These are phyloP conservation scores for Penicillium decumbens DNA, from an alignment of 2,329 filamentous ascomycete species.

Conservation along the genomic window DNA sequence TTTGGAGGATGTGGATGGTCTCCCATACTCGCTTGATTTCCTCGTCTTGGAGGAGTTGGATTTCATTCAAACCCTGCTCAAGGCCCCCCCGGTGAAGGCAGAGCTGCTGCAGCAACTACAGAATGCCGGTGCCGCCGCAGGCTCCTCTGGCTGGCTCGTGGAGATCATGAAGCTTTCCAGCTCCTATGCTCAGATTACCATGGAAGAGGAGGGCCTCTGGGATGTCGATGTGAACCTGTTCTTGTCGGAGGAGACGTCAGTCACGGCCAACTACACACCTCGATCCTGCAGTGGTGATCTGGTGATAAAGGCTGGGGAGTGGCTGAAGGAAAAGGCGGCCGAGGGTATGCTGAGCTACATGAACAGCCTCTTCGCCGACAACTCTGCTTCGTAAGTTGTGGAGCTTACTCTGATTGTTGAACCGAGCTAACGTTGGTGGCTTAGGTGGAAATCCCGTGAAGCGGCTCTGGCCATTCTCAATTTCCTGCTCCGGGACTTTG, in stretches of 20 bases:
- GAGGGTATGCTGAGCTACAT: slow-evolving; percentile 76
- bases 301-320: slow-evolving; percentile 86
- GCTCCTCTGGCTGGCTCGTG: slow-evolving; percentile 72
- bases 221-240: slow-evolving; percentile 95
- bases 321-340: slow-evolving; percentile 70
- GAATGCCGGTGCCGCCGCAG: slow-evolving; percentile 53
- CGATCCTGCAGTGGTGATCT: slow-evolving; percentile 89
- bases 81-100: slow-evolving; percentile 79
- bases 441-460: slow-evolving; percentile 66
- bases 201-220: slow-evolving; percentile 92
- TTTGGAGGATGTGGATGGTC: slow-evolving; percentile 78
- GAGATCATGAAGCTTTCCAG: slow-evolving; percentile 83
- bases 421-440: slow-evolving; percentile 19
- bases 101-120: slow-evolving; percentile 79
- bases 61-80: slow-evolving; percentile 85
- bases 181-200: slow-evolving; percentile 81
- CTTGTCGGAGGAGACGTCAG: slow-evolving; percentile 87
- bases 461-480: slow-evolving; percentile 80
- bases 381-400: slow-evolving; percentile 33
- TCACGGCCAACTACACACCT: slow-evolving; percentile 93
- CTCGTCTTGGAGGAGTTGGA: slow-evolving; percentile 91
- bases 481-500: slow-evolving; percentile 75
- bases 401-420: background rate
- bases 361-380: slow-evolving; percentile 62
- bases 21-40: slow-evolving; percentile 94